phyloP scores from a whole-genome alignment of 2,329 filamentous ascomycete species.

The Chaetomium sp. region DNA sequence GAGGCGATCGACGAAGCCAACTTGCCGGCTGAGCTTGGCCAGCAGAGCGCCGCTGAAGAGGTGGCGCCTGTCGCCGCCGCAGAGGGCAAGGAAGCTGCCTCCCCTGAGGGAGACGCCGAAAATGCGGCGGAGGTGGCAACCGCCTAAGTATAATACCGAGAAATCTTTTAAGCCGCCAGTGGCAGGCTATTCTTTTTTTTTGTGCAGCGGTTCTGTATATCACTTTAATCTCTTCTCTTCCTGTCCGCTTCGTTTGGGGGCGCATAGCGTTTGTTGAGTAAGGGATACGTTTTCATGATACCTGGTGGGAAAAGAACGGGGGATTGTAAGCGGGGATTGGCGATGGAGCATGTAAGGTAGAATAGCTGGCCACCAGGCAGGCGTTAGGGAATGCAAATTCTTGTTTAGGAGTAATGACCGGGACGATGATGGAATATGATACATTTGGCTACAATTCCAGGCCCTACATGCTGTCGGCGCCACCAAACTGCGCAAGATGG shows the following conservation, averaged over 20 bases:
- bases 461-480: background rate
- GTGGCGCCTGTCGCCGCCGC: background rate
- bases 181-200: constrained; percentile 23
- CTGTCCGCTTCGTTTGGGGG: constrained; percentile 10
- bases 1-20: constrained; percentile 12
- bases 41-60: background rate
- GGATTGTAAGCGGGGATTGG: constrained; percentile 24
- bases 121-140: constrained; percentile 7
- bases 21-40: too few species aligned
- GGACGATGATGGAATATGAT: constrained; percentile 10
- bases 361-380: constrained; percentile 26
- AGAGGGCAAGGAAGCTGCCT: background rate
- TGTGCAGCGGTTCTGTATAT: constrained; percentile 16
- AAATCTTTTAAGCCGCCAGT: constrained; percentile 10
- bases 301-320: constrained; percentile 29
- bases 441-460: constrained; percentile 8
- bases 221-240: constrained; percentile 24
- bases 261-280: constrained; percentile 27
- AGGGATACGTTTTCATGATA: constrained; percentile 33
- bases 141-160: constrained; percentile 4
- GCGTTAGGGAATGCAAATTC: constrained; percentile 19
- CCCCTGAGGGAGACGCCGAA: constrained; percentile 11
- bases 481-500: background rate
- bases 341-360: constrained; percentile 25
- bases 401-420: background rate